Evolutionary conservation across 257 asterid species (phyloP), one percentile per base, ranked within the genome.

Genomic region (Paulownia fortunei): DNA sequence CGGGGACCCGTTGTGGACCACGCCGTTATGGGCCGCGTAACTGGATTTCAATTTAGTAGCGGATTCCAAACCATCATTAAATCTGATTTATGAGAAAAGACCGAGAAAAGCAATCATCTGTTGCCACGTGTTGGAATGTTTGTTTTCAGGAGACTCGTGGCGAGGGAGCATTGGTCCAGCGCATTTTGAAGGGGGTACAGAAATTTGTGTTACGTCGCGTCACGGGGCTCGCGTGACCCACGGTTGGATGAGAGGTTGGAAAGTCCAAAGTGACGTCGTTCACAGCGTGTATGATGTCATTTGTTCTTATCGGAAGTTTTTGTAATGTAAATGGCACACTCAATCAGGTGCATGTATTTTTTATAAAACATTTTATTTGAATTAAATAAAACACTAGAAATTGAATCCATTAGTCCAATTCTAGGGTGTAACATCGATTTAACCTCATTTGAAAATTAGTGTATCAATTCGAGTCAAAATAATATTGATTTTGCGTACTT

Each of bases 1-100:
- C 66, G 49, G 46, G 42, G 37, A 5, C n/a, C n/a, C n/a, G n/a
- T n/a, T n/a, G 39, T 27, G 75, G n/a, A 73, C 83, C 77, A 69
- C 86, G 83, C 78, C 69, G 52, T 74, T 59, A 77, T 62, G 82
- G 74, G 54, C 54, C 13, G 18, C n/a, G 19, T 12, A 47, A 47
- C 54, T 77, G 85, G 64, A 75, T 82, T 85, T 34, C 77, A 83
- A 61, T 68, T 30, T 76, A 11, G 54, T 60, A 18, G 34, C 84
- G 82, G 84, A 83, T 75, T 59, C 39, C 80, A 80, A 76, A 16
- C 63, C 9, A 26, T 41, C 8, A 41, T 32, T 37, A 26, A 80
- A 64, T 80, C 26, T 18, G 66, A 32, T 74, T 73, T 56, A 11
- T 19, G 8, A 19, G 61, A n/a, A 18, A 18, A 54, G 51, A 23